Evolutionary conservation across 2,329 filamentous ascomycete genomes (phyloP), one percentile per base, ranked within the genome.

Genomic region (Aspergillus pseudoglaucus): DNA sequence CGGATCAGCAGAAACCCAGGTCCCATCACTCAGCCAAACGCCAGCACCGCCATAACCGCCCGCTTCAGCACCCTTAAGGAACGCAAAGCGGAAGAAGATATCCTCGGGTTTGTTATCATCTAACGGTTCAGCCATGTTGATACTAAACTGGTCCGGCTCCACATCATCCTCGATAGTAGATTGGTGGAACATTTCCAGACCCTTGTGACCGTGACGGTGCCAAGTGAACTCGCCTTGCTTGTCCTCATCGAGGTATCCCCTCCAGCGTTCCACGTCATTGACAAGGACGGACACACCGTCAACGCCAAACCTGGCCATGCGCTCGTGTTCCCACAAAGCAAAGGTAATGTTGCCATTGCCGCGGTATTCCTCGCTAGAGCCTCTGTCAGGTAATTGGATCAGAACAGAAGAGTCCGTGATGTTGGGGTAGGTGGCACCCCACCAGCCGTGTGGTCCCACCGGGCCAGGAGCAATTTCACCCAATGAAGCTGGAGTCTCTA

Each of bases 401-500:
- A 59, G 49, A 7, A 71, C 69, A 2, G 68, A 69, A 14, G 60
- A 52, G 41, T 62, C 59, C 3, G 79, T 83, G 57, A 84, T 78
- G 50, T 82, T 82, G 14, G 76, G 71, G 46, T 63, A 70, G 3
- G 73, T 67, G 3, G 67, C 60, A 9, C 70, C 67, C 61, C 71
- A 69, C 58, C 69, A 62, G 42, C 72, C 72, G 48, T 71, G 69
- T 23, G 60, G 57, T 17, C 70, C 70, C 37, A 66, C 62, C 12
- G 74, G 68, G 6, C 77, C 45, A 68, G 68, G 42, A 60, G 64
- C 48, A 61, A 74, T 42, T 68, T 78, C 75, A 8, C 79, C 75
- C 20, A 98, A 71, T 1, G 83, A 82, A 0, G 69, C 77, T 0
- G 87, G 81, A 0, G 93, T 97, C 69, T 98, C 85, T 14, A 98